Evolutionary conservation across 2,329 filamentous ascomycete species (phyloP), one percentile per base, ranked within the genome.

Genomic region (Knoxdaviesia proteae): DNA sequence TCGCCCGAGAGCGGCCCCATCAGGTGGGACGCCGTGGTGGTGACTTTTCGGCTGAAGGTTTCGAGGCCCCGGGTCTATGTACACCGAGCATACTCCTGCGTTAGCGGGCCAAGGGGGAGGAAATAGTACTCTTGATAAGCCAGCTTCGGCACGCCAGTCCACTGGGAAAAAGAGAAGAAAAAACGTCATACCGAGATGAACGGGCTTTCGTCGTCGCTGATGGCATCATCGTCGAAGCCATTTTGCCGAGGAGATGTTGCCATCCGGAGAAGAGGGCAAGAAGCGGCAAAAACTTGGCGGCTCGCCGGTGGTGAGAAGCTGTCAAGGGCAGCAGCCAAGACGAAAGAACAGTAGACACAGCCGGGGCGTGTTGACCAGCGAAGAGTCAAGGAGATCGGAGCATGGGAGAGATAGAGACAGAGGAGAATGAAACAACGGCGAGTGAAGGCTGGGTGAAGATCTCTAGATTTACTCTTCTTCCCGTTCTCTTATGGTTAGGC

Each of bases 41-140:
- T 90, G 48, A 96, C 86, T 62, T 94, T 98, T 56, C 88, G 78
- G 50, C 86, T 77, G 61, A 98, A 94, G 44, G 84, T 82, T 63
- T 94, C 87, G 52, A 96, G 66, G 49, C 90, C 83, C 53, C 84
- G 80, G 44, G 84, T 77, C 86, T 94, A 53, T 40, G 48, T 45
- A 48, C 45, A 31, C 7, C 20, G 20, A 20, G 20, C 20, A 20
- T 20, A 20, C 20, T 20, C 2, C 20, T 34, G 39, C 8, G 39
- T 40, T 40, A 40, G 39, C 38, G 38, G 38, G n/a, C n/a, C 29
- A n/a, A 11, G 38, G 6, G n/a, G 29, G 20, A 32, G 29, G 20
- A 32, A 39, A 38, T 20, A 5, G 3, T 20, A 20, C 20, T 20
- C 20, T 20, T 20, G 20, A 20, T 20, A 20, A 20, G 20, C 20